Evolutionary conservation across 2,329 filamentous ascomycete species (phyloP), one percentile per base, ranked within the genome.

Genomic region (Ambrosiella beaveri): DNA sequence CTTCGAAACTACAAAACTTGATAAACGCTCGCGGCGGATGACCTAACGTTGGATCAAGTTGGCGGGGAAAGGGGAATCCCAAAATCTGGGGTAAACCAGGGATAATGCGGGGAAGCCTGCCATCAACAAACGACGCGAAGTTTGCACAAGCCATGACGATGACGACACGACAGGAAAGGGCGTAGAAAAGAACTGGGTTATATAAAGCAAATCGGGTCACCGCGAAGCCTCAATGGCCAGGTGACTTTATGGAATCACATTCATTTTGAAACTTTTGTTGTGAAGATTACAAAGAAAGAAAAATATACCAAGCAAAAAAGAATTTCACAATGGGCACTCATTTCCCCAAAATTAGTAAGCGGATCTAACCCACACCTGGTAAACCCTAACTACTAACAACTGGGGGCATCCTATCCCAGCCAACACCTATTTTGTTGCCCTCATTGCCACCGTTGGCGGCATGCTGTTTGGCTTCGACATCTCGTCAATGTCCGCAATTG

Each of bases 401-500:
- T 39, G 1, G 45, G 27, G 27, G 3, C 27, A 27, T 47, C 11
- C 39, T 49, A 17, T 8, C 27, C 8, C 36, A 62, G 61, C 63
- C 39, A 69, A 69, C 62, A 65, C 68, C 55, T 69, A 69, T 62
- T 67, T 68, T 51, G 68, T 69, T 59, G 66, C 68, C 53, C 65
- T 64, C 62, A 65, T 68, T 60, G 62, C 68, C 66, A 72, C 70
- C 61, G 71, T 72, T 55, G 70, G 70, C 62, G 70, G 70, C 57
- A 70, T 70, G 66, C 68, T 72, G 39, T 78, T 78, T 62, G 75
- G 75, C 59, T 80, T 80, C 65, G 77, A 80, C 62, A 78, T 80
- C 60, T 74, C 73, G 36, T 79, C 76, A 59, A 80, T 80, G 74
- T 75, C 74, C 13, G 78, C 76, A 59, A 79, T 79, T 64, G 75